Evolutionary conservation across 441 rosid genomes (phyloP), one percentile per base, ranked within the genome.

Genomic region (Populus hybrid): DNA sequence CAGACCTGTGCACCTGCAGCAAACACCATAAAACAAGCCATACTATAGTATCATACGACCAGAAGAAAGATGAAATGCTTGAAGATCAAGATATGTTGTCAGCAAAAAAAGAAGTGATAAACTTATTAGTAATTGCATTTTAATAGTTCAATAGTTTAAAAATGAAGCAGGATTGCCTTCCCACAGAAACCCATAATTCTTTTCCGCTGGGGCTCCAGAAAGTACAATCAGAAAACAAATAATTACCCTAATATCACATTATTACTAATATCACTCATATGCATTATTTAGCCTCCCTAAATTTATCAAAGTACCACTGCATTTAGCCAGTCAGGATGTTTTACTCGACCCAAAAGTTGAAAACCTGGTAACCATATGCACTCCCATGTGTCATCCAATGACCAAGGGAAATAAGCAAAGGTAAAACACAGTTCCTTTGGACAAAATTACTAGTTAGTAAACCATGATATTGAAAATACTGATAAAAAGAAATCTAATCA

Each of bases 1-100:
- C 95, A 65, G 99, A 95, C 82, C 98, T 89, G 77, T 94, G 97
- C 76, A 95, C 99, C 99, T 95, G 87, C 68, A 84, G 53, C 38
- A 66, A 36, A 38, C 59, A 75, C 73, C 67, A 67, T 26, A 57
- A 50, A 26, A 79, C 16, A 70, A 30, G 11, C 53, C 23, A 79
- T 16, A 32, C 34, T 64, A 50, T 69, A 30, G 69, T 57, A 71
- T 40, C 70, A 70, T 59, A 67, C 16, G 42, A 68, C 46, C 57
- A 40, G 11, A 40, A 72, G 19, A 46, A 72, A 28, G 34, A 16
- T 67, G n/a, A 40, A 71, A 40, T 16, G 11, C 69, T 9, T 30
- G 53, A 57, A 71, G 26, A 34, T 40, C 23, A 74, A 10, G 21
- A 14, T 1, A 53, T 53, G 74, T 12, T 67, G 9, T 34, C 46